Conservation (phyloP, 805 yeast genomes). For the Suhomyces sp. region DNA sequence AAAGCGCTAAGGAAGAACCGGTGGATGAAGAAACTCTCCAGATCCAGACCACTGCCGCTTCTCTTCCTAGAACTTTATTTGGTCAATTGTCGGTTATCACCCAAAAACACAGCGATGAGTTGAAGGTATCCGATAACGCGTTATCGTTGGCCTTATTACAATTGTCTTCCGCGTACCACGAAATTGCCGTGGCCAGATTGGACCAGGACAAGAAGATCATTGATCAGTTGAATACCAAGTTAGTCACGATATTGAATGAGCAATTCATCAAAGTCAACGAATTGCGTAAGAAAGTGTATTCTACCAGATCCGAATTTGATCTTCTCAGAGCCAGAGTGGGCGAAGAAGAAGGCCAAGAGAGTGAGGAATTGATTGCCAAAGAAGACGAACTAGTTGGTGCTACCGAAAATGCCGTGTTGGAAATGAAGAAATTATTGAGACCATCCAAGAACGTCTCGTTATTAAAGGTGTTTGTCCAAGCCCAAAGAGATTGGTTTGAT, state of each 20-base stretch:
- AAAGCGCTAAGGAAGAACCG: conserved; percentile 13
- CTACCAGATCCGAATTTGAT: conserved; percentile 69
- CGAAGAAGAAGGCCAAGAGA: conserved; percentile 49
- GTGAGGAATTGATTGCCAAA: conserved; percentile 50
- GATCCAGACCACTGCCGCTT: conserved; percentile 32
- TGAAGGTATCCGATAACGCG: conserved; percentile 46
- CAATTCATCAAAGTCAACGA: conserved; percentile 61
- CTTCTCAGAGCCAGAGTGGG: conserved; percentile 57
- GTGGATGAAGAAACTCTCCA: conserved; percentile 21
- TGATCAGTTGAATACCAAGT: conserved; percentile 56
- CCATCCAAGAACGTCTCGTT: conserved; percentile 65
- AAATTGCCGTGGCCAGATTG: conserved; percentile 65
- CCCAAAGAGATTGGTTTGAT: conserved; percentile 63
- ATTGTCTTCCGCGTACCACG: conserved; percentile 55
- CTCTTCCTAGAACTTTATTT: conserved; percentile 68
- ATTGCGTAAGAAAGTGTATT: conserved; percentile 66
- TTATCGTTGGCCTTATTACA: conserved; percentile 55
- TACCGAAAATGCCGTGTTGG: conserved; percentile 74
- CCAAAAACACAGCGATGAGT: conserved; percentile 47
- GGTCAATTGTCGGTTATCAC: conserved; percentile 67
- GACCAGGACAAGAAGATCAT: conserved; percentile 67
- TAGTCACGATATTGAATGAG: conserved; percentile 51
- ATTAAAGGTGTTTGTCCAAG: conserved; percentile 63
- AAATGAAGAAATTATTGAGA: conserved; percentile 69
- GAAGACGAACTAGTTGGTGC: conserved; percentile 83